phyloP scores from a whole-genome alignment of 768 basidiomycete species.

The Lepiota venenata region DNA sequence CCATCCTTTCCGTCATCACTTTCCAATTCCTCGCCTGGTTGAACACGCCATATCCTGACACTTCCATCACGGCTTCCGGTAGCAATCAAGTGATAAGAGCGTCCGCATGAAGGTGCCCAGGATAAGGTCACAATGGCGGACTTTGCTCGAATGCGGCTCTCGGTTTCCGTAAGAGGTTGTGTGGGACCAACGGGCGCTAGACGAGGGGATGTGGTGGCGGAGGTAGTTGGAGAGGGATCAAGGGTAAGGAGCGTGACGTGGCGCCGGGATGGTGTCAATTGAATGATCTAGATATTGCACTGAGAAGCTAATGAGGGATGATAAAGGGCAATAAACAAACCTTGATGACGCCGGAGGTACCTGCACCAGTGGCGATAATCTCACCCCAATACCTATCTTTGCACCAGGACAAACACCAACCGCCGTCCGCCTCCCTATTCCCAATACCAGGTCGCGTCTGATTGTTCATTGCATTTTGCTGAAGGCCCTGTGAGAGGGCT shows the following conservation, averaged over 20 bases:
- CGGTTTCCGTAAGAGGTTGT: background rate
- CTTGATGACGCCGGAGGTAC: conserved; percentile 72
- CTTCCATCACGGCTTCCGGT: conserved; percentile 85
- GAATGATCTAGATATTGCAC: conserved; percentile 55
- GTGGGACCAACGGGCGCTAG: conserved; percentile 1
- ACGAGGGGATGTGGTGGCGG: conserved; percentile 10
- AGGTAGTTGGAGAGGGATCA: conserved; percentile 39
- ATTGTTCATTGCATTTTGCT: conserved; percentile 25
- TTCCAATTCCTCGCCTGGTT: conserved; percentile 49
- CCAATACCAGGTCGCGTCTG: conserved; percentile 40
- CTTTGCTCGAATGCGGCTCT: conserved; percentile 28
- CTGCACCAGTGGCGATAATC: conserved; percentile 74
- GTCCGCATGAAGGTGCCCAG: conserved; percentile 93
- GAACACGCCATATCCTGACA: conserved; percentile 87
- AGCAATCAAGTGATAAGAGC: conserved; percentile 92
- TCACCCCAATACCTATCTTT: conserved; percentile 97
- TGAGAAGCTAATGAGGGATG: background rate
- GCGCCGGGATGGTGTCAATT: conserved; percentile 60
- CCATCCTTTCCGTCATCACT: conserved; percentile 33
- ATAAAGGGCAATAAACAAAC: conserved; percentile 30
- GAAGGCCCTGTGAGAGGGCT: conserved; percentile 53
- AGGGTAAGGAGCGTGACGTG: conserved; percentile 62
- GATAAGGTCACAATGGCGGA: conserved; percentile 79
- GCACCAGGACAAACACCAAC: conserved; percentile 95
- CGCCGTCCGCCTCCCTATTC: conserved; percentile 82